Base-by-base conservation (phyloP, 2,329 filamentous ascomycete genomes). In the Aspergillaceae sp. region DNA sequence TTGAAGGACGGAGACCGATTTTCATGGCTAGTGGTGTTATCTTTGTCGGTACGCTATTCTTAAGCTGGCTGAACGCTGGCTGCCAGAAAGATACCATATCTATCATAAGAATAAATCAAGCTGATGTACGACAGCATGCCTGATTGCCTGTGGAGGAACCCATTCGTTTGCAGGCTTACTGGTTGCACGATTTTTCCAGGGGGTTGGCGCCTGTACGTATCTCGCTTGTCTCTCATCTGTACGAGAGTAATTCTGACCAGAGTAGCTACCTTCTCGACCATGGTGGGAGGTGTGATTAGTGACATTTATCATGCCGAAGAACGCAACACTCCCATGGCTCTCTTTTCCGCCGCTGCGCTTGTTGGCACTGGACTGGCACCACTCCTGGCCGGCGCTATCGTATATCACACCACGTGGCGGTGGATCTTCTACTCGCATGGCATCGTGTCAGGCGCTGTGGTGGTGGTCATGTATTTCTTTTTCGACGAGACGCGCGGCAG, bases 381-480 rank as follows among this genome's bases (percentile, higher is more conserved):
- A 0, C 60, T 95, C 5, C 70, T 89, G 0, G 78, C 77, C 4
- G 80, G 86, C 0, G 79, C 83, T 40, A 80, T 96, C 51, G 79
- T 83, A 0, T 70, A 85, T 33, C 74, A 79, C 43, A 74, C 79
- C 1, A 75, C 68, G 4, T 94, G 87, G 87, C 80, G 87, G 51
- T 95, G 89, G 89, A 79, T 90, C 0, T 94, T 94, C 63, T 94
- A 88, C 76, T 74, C 90, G 29, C 90, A 96, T 56, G 79, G 81
- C 5, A 88, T 95, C 40, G 69, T 78, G 26, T 79, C 82, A 45
- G 80, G 74, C 0, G 62, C 81, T 1, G 65, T 92, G 40, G 77
- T 89, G 45, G 54, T 79, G 1, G 67, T 82, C 1, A 77, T 94
- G 26, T 74, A 78, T 7, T 45, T 86, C 4, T 78, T 87, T 46